Base-by-base conservation (phyloP, 257 asterid genomes). In the Plantago major region DNA sequence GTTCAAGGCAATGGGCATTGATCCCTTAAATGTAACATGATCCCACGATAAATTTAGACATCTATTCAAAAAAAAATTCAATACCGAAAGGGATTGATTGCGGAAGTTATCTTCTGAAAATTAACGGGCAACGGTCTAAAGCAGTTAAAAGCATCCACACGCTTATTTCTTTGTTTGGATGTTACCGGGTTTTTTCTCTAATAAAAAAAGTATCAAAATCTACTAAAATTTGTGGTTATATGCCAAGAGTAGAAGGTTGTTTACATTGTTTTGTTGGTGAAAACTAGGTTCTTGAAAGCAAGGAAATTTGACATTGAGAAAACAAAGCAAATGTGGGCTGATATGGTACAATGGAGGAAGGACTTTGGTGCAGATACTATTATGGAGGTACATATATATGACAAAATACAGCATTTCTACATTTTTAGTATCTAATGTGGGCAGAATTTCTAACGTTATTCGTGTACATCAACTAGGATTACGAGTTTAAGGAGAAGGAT, bases 331-430 rank as follows among this genome's bases (percentile, higher is more conserved):
- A 93, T 93, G 99, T 93, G 99, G 99, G 65, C 78, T 56, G 99
- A 93, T 73, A 89, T 89, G 97, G 74, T 93, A 58, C 88, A 81
- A 10, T 93, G 99, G 99, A 89, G 99, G 84, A 93, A 88, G 81
- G 97, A 89, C 33, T 93, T 89, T 47, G 86, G 83, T 26, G 76
- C 84, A 3, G 99, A 93, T 79, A 75, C 87, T 46, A 81, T 93
- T 42, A 75, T 68, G 79, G 97, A 93, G 95, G 99, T 89, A 77
- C 3, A 33, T 33, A 33, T 33, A 11, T 65, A 17, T 53, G 40
- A 33, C 40, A 33, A 33, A 15, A 28, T 14, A 16, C 26, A 14
- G 46, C 44, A 37, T 30, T 26, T 37, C 2, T 6, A 11, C 9
- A 5, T 9, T 38, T 28, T 56, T 16, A 43, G 12, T 3, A 19